Evolutionary conservation across 1,284 basidiomycete genomes (phyloP), one percentile per base, ranked within the genome.

Genomic region (Leccinum solheimii): DNA sequence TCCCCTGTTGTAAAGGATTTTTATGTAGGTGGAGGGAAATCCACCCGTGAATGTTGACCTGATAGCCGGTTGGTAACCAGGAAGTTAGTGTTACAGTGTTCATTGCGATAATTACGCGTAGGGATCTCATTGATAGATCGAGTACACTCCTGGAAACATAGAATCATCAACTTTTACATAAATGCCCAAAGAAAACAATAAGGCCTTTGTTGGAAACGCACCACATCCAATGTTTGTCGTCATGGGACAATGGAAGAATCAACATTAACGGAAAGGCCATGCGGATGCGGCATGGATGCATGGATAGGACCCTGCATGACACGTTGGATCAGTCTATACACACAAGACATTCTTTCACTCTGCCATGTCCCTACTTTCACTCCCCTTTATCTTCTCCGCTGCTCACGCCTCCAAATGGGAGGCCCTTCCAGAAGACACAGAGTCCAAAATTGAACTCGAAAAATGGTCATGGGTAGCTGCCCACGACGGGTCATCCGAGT

Each of bases 341-440:
- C 48, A 49, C 19, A 43, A 43, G n/a, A 45, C 19, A 10, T 40
- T 11, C 27, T 11, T 11, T 11, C 34, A 10, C 13, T 36, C 50
- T 13, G 14, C 26, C 23, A 43, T 71, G 70, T 62, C 64, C 51
- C 57, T 57, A 23, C 34, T 67, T 16, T 53, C 67, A 14, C 57
- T 72, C n/a, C 43, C n/a, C 3, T 58, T 63, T 26, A 26, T 72
- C 26, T 71, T 71, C 54, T 71, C 70, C 2, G 70, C 70, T 16
- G 62, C 68, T 16, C 73, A 71, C n/a, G 8, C 54, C 34, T 63
- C 70, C 13, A 67, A 64, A 57, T 74, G 72, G 73, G 70, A 71
- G 26, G 13, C 59, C 9, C 55, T 72, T 43, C 51, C 61, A 4
- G 49, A 60, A 53, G 5, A 14, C 16, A 55, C 56, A 30, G 53